phyloP scores from a whole-genome alignment of 2,329 filamentous ascomycete species.

The Pseudocercospora pini-densiflorae region DNA sequence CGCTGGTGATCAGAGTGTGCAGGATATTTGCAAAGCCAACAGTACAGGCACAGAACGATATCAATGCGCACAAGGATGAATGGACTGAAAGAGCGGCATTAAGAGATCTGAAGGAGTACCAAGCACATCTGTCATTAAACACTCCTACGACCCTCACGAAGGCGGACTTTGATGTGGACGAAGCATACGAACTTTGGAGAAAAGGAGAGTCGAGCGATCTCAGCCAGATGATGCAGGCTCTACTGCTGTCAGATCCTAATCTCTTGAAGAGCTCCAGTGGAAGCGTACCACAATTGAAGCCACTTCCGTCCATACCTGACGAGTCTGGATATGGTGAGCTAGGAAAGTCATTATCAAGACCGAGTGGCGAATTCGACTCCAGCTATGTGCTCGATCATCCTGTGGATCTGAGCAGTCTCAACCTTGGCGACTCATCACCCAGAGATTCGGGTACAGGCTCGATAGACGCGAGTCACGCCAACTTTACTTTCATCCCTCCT shows the following conservation, averaged over 20 bases:
- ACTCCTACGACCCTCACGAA: slow-evolving; percentile 75
- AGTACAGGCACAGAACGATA: slow-evolving; percentile 81
- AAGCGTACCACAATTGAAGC: slow-evolving; percentile 36
- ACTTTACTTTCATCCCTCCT: slow-evolving; percentile 85
- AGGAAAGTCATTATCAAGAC: slow-evolving; percentile 53
- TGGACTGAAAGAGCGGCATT: slow-evolving; percentile 95
- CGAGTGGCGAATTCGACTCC: slow-evolving; percentile 45
- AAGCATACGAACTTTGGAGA: slow-evolving; percentile 88
- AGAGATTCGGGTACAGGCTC: slow-evolving; percentile 41
- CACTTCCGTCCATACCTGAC: slow-evolving; percentile 25
- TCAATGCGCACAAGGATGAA: slow-evolving; percentile 75
- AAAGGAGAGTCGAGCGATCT: slow-evolving; percentile 85
- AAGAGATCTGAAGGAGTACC: slow-evolving; percentile 90
- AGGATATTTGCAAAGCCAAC: slow-evolving; percentile 82
- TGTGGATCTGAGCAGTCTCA: slow-evolving; percentile 69
- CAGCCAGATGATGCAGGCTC: slow-evolving; percentile 90
- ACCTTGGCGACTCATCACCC: slow-evolving; percentile 57
- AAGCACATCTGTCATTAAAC: slow-evolving; percentile 82
- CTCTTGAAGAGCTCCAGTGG: slow-evolving; percentile 73
- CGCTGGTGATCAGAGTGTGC: slow-evolving; percentile 83
- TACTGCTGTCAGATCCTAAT: slow-evolving; percentile 83
- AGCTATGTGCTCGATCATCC: slow-evolving; percentile 69
- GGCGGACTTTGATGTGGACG: slow-evolving; percentile 88
- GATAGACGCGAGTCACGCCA: slow-evolving; percentile 44
- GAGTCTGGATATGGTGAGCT: slow-evolving; percentile 45